Evolutionary conservation across 1,284 basidiomycete species (phyloP), one percentile per base, ranked within the genome.

Genomic region (Sporisorium iseilematis-ciliati): DNA sequence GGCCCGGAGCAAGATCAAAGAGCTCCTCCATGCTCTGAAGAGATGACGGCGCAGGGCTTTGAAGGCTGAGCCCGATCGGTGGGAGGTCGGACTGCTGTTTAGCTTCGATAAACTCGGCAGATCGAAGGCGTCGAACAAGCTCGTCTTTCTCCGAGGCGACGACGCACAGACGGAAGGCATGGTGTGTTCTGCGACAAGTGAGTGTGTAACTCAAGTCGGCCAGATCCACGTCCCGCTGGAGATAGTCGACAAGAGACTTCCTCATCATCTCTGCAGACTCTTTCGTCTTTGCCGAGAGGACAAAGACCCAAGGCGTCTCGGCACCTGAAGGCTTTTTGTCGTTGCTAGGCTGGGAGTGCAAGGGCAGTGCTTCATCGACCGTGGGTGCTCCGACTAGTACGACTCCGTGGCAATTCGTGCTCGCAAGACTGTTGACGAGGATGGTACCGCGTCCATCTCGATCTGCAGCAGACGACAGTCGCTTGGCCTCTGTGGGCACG

Each of bases 141-240:
- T 78, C 76, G n/a, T 69, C 67, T 16, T 62, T 52, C 2, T 55
- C 66, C 3, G 68, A 57, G 11, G 76, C 76, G 2, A 68, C 51
- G 4, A 74, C 64, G 29, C 53, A 45, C 12, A 77, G 46, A 3
- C 75, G 68, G 57, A 66, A 75, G 0, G 73, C 59, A 49, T 72
- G 65, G 29, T 72, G 62, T 16, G 66, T 66, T 23, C 76, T 55
- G 18, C 76, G 61, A 35, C 67, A 71, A 14, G 65, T 45, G 18
- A 78, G 62, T 7, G 65, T 72, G 40, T 69, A 66, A 58, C 72
- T 75, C 51, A 78, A 48, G 33, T 77, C 71, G 26, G 54, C 57
- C 1, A 77, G 56, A 14, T 56, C 43, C 20, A 65, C 62, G 3
- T 62, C 72, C 7, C 67, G 63, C 23, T 67, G 56, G 20, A 77